These are phyloP conservation scores for Boletus rufocinnamomeus DNA, from an alignment of 768 basidiomycete genomes.

Conservation along the genomic window DNA sequence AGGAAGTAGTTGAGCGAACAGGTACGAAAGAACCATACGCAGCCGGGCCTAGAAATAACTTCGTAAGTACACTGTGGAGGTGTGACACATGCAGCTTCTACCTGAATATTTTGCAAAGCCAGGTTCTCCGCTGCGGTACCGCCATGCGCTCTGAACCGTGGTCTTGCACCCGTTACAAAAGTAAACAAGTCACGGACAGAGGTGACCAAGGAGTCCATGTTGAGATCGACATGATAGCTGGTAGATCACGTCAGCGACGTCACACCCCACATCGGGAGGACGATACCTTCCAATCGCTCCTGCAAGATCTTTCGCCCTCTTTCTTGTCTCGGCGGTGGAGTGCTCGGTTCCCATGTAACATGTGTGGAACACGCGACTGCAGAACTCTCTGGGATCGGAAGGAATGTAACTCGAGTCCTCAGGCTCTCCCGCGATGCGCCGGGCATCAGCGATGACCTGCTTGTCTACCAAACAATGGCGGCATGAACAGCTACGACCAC, in stretches of 20 bases:
- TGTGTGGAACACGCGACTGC: conserved; percentile 87
- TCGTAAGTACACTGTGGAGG: neutral
- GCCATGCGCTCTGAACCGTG: conserved; percentile 83
- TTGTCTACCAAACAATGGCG: conserved; percentile 47
- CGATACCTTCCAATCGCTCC: conserved; percentile 86
- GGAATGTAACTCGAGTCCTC: conserved; percentile 83
- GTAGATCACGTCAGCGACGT: neutral
- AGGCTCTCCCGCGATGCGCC: conserved; percentile 84
- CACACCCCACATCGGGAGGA: neutral
- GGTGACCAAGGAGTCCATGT: conserved; percentile 92
- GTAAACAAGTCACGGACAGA: conserved; percentile 82
- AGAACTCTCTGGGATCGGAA: conserved; percentile 84
- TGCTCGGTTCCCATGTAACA: conserved; percentile 99
- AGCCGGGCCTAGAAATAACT: conserved; percentile 67
- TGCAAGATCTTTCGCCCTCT: conserved; percentile 83
- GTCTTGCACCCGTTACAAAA: conserved; percentile 73
- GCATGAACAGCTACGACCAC: neutral
- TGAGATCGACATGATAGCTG: conserved; percentile 92
- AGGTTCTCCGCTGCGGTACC: conserved; percentile 88
- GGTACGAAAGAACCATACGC: conserved; percentile 91
- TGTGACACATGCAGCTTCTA: conserved; percentile 23
- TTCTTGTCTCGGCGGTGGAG: conserved; percentile 83
- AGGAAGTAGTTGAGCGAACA: conserved; percentile 93
- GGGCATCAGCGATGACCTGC: conserved; percentile 89
- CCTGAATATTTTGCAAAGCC: conserved; percentile 97